A percentile compares a stretch with the other conserved stretches of the same genome.
phyloP scores from a whole-genome alignment of 371 early-diverging fungal species.

The Mortierella sp. region DNA sequence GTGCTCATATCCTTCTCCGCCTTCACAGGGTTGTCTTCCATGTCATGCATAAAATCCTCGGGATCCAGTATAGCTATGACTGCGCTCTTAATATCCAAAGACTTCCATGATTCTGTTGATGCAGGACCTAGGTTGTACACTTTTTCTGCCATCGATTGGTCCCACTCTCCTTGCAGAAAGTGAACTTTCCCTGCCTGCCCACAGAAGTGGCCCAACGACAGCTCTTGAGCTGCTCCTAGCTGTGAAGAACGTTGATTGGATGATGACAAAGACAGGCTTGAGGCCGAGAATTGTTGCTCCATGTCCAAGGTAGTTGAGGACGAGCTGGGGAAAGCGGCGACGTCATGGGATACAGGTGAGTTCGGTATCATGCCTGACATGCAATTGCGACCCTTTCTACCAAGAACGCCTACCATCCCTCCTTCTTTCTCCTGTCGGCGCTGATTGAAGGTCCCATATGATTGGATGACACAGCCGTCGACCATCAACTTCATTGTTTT shows the following conservation, averaged over 20 bases:
- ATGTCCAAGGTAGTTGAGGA: constrained; percentile 13
- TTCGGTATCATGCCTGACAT: constrained; percentile 18
- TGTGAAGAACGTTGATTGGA: not conserved
- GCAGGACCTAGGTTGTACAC: constrained; percentile 58
- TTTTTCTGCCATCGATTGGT: constrained; percentile 50
- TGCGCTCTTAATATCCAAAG: constrained; percentile 45
- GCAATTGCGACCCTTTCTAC: constrained; percentile 48
- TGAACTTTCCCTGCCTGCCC: constrained; percentile 58
- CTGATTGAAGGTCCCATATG: constrained; percentile 60
- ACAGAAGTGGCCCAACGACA: constrained; percentile 54
- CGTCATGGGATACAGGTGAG: constrained; percentile 26
- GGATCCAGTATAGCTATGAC: constrained; percentile 53
- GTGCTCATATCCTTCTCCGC: not conserved
- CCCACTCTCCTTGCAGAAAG: constrained; percentile 60
- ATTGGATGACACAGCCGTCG: constrained; percentile 58
- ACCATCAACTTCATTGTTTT: constrained; percentile 59
- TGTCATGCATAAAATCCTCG: constrained; percentile 41
- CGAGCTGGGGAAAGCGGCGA: not conserved
- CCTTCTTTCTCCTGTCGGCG: constrained; percentile 53
- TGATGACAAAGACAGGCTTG: constrained; percentile 20
- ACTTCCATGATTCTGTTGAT: constrained; percentile 53
- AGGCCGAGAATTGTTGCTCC: constrained; percentile 12
- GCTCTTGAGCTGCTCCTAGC: constrained; percentile 18
- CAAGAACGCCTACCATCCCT: constrained; percentile 51
- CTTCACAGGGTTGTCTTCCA: constrained; percentile 9